Evolutionary conservation across 2,329 filamentous ascomycete species (phyloP).

Genomic region (Cladosporium sp.): DNA sequence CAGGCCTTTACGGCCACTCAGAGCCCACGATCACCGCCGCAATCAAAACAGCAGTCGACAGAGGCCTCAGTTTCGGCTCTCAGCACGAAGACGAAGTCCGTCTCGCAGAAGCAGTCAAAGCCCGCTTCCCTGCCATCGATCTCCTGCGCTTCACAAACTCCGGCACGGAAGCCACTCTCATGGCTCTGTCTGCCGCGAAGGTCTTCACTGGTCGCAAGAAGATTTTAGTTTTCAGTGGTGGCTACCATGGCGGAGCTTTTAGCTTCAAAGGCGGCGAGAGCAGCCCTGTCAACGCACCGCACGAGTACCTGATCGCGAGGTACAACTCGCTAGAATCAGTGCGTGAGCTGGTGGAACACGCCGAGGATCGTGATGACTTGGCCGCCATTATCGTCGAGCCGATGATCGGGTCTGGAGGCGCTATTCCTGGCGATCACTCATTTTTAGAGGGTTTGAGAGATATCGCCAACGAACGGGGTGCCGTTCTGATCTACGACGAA

Average conservation of each 20-base stretch:
- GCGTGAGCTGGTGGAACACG: conserved; percentile 38
- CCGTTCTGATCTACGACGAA: conserved; percentile 68
- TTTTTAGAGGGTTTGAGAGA: conserved; percentile 57
- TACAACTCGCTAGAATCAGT: conserved; percentile 62
- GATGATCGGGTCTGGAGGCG: conserved; percentile 65
- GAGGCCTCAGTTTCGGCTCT: conserved; percentile 58
- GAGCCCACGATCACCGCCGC: conserved; percentile 55
- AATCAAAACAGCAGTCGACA: conserved; percentile 47
- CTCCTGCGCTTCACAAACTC: conserved; percentile 64
- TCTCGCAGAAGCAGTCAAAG: conserved; percentile 54
- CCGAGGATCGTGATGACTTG: conserved; percentile 42
- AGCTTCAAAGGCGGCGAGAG: conserved; percentile 38
- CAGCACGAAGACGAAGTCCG: conserved; percentile 54
- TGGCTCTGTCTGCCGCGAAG: conserved; percentile 58
- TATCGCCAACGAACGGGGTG: conserved; percentile 50
- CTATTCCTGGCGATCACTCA: conserved; percentile 50
- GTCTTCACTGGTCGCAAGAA: conserved; percentile 49
- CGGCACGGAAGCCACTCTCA: conserved; percentile 65
- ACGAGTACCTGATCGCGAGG: conserved; percentile 60
- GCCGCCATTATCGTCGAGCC: conserved; percentile 67
- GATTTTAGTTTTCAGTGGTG: conserved; percentile 53
- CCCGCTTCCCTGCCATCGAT: conserved; percentile 55
- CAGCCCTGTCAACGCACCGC: conserved; percentile 38
- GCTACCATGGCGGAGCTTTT: conserved; percentile 58
- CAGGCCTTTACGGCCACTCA: conserved; percentile 66